Evolutionary conservation across 768 basidiomycete genomes (phyloP).

Genomic region (Leccinum boreale): DNA sequence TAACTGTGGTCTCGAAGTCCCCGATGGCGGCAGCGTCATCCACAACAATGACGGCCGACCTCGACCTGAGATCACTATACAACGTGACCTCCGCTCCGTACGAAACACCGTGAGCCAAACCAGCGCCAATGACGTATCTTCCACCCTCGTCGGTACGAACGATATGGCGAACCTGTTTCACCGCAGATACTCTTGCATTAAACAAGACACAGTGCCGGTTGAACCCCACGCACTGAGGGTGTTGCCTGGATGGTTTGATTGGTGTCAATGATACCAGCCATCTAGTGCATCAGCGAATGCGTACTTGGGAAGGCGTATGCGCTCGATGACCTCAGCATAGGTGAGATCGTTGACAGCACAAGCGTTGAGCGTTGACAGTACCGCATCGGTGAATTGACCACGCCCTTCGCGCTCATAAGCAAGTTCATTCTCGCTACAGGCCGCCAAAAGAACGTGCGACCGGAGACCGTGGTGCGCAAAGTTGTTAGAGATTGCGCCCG

Average conservation of each 20-base stretch:
- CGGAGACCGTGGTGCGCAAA: slow-evolving; percentile 28
- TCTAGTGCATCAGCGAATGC: background rate
- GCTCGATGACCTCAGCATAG: slow-evolving; percentile 21
- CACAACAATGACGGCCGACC: background rate
- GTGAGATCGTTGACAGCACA: slow-evolving; percentile 17
- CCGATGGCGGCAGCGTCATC: slow-evolving; percentile 6
- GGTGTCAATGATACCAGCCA: background rate
- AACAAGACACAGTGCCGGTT: slow-evolving; percentile 25
- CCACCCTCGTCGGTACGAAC: background rate
- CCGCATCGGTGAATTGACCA: slow-evolving; percentile 26
- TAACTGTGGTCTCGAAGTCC: slow-evolving; percentile 12
- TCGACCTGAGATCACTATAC: slow-evolving; percentile 5
- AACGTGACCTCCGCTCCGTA: slow-evolving; percentile 18
- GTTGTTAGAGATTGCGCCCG: slow-evolving; percentile 10
- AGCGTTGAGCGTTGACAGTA: slow-evolving; percentile 14
- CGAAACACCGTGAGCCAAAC: slow-evolving; percentile 25
- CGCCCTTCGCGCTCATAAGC: slow-evolving; percentile 26
- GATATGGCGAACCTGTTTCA: slow-evolving; percentile 3
- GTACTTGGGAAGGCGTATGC: slow-evolving; percentile 13
- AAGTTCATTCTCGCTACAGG: slow-evolving; percentile 35
- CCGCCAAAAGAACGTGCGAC: slow-evolving; percentile 43
- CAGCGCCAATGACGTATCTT: slow-evolving; percentile 21
- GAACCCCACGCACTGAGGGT: slow-evolving; percentile 29
- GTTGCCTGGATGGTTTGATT: slow-evolving; percentile 16
- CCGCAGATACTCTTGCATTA: slow-evolving; percentile 14